phyloP scores from a whole-genome alignment of 495 filamentous ascomycete species.

The Daldinia childiae region DNA sequence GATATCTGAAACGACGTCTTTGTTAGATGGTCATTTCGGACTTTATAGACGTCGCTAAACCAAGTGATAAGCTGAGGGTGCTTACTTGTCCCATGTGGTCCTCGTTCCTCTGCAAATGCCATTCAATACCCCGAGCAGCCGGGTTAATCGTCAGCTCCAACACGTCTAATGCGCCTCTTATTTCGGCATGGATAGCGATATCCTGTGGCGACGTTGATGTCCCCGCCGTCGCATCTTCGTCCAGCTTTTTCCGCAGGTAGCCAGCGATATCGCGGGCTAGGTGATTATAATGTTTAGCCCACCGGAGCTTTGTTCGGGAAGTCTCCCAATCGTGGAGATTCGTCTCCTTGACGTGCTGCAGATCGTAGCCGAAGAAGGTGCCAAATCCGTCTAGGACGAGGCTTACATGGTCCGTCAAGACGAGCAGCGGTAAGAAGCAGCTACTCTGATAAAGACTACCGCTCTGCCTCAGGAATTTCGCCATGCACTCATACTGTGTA shows the following conservation, averaged over 20 bases:
- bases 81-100: constrained; percentile 15
- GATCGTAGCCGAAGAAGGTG: background rate
- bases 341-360: background rate
- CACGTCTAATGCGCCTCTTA: constrained; percentile 8
- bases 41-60: no score
- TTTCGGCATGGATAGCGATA: background rate
- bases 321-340: constrained; percentile 6
- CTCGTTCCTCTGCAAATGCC: background rate
- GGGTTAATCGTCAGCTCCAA: constrained; percentile 5
- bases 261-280: background rate
- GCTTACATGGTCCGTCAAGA: background rate
- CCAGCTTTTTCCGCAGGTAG: constrained; percentile 6
- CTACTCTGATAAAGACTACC: constrained; percentile 6
- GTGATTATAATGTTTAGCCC: background rate
- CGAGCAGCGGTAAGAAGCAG: constrained; percentile 6
- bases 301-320: background rate
- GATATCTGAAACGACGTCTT: background rate
- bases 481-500: background rate
- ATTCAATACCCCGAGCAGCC: background rate
- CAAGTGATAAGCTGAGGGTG: background rate
- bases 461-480: constrained; percentile 4
- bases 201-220: background rate
- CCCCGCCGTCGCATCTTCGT: background rate
- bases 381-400: background rate
- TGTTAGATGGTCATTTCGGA: background rate